Base-by-base conservation (phyloP, 2,329 filamentous ascomycete species). In the Pezicula rhizophila region DNA sequence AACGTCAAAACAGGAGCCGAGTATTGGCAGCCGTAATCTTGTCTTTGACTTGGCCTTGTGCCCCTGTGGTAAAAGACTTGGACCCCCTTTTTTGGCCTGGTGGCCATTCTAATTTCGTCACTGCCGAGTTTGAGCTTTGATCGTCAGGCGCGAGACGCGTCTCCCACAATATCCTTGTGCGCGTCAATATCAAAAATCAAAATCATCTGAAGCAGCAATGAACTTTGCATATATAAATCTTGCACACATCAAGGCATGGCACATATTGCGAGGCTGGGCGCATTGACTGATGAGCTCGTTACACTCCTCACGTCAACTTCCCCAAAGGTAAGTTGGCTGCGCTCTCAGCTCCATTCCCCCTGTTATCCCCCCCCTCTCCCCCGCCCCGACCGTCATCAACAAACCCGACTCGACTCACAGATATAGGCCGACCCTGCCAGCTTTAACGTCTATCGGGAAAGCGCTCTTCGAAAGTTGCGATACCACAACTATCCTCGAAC, bases 281-380 rank as follows among this genome's bases (percentile, higher is more conserved):
- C 75, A 48, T 73, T 91, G 58, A 81, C 80, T 1, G 85, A 87
- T 53, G 81, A 89, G 62, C 78, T 96, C 28, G 76, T 95, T 52
- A 74, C 78, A 37, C 73, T 77, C 38, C 70, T 90, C 52, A 76
- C 82, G 11, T 74, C 73, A n/a, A 70, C 75, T 37, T 70, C 76
- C 39, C 55, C 68, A 26, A 70, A 79, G 68, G 81, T 82, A 70
- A 53, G 66, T 17, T 43, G 6, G 28, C 28, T 31, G 28, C 28
- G 11, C 3, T 31, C 7, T 31, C 28, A 14, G 37, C 45, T n/a
- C 35, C n/a, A 17, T 8, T 38, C 5, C 35, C 4, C 23, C 1
- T 38, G 35, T 20, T 15, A 1, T 20, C n/a, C n/a, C 8, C n/a
- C n/a, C n/a, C n/a, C n/a, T n/a, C n/a, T n/a, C n/a, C n/a, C n/a